Percentiles rank a stretch among this genome's conserved stretches.
Conservation (phyloP, 768 basidiomycete species). For the Rhizopogon salebrosus region DNA sequence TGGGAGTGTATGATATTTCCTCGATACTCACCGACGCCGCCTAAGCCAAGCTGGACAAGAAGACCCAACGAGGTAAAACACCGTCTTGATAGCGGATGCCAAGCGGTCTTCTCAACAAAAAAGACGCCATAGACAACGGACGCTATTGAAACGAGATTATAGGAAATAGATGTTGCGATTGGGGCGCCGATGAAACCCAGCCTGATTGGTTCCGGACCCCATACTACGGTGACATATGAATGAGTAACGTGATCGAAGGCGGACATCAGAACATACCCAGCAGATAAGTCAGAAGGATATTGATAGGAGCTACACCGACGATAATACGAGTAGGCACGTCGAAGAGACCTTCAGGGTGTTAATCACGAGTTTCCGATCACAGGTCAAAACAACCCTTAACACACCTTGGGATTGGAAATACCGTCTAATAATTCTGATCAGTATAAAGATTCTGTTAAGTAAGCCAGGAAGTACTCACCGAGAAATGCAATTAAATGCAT, state of each 20-base stretch:
- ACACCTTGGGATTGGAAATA: conserved; percentile 69
- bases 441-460: not conserved
- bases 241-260: not conserved
- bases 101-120: conserved; percentile 68
- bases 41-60: conserved; percentile 70
- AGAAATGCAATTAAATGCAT: conserved; percentile 46
- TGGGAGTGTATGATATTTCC: not conserved
- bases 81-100: conserved; percentile 68
- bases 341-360: conserved; percentile 53
- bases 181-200: conserved; percentile 93
- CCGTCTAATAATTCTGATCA: conserved; percentile 15
- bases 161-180: conserved; percentile 80
- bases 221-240: conserved; percentile 40
- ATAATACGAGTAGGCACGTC: conserved; percentile 78
- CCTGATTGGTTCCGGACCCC: conserved; percentile 73
- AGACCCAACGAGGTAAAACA: conserved; percentile 64
- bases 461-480: conserved; percentile 27
- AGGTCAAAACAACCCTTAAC: conserved; percentile 1
- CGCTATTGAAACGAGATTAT: conserved; percentile 69
- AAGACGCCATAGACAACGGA: conserved; percentile 61
- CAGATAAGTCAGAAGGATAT: conserved; percentile 73
- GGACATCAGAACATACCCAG: conserved; percentile 47
- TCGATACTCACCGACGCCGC: conserved; percentile 57
- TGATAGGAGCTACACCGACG: conserved; percentile 74
- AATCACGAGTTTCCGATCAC: not conserved